These are phyloP conservation scores for Sedum album DNA, from an alignment of 164 flowering plant species.

Conservation along the genomic window DNA sequence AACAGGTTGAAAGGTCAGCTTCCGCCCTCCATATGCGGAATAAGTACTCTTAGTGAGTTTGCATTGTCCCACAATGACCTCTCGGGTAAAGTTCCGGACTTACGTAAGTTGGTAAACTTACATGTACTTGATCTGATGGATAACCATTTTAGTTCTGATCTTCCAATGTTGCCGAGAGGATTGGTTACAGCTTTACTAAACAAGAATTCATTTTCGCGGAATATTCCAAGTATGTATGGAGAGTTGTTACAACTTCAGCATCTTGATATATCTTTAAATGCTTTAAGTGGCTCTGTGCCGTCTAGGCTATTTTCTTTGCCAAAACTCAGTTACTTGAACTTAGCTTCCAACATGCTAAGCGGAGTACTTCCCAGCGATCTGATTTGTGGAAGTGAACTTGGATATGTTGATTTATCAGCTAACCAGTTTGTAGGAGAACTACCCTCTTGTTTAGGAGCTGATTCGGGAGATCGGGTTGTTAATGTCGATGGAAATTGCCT, in stretches of 20 bases:
- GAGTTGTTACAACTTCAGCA: conserved; percentile 60
- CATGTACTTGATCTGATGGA: conserved; percentile 57
- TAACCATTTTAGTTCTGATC: conserved; percentile 53
- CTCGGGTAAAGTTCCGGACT: conserved; percentile 60
- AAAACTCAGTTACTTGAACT: conserved; percentile 68
- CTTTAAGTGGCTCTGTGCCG: conserved; percentile 51
- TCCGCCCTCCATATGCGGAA: conserved; percentile 41
- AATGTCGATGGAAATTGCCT: conserved; percentile 69
- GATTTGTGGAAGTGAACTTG: conserved; percentile 58
- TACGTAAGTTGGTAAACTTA: conserved; percentile 45
- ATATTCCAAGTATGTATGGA: conserved; percentile 48
- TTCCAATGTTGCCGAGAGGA: conserved; percentile 58
- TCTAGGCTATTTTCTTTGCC: conserved; percentile 59
- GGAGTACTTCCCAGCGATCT: conserved; percentile 51
- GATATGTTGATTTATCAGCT: conserved; percentile 69
- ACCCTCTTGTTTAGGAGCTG: conserved; percentile 59
- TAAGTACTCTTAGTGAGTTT: conserved; percentile 20
- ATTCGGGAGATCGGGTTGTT: conserved; percentile 39
- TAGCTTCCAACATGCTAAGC: conserved; percentile 65
- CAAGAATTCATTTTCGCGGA: conserved; percentile 55
- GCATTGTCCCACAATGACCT: conserved; percentile 43
- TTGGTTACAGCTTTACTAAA: conserved; percentile 61
- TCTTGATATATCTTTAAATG: conserved; percentile 77
- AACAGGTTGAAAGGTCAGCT: conserved; percentile 62
- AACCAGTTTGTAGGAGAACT: conserved; percentile 58